Evolutionary conservation across 2,329 filamentous ascomycete genomes (phyloP).

Genomic region (Cladosporium sphaerospermum): DNA sequence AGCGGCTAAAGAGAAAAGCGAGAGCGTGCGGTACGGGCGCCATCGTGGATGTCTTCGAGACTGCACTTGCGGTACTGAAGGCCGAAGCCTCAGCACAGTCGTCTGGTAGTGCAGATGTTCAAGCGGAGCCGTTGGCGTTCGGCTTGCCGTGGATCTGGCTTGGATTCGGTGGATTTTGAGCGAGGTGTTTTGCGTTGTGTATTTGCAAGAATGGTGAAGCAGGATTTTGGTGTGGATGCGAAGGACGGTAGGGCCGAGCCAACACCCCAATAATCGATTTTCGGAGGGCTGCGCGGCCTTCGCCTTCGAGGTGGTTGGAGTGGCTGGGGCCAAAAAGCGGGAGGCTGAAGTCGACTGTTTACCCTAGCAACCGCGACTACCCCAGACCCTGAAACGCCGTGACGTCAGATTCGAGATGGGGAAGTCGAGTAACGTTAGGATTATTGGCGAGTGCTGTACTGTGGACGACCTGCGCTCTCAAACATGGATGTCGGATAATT

Average conservation of each 20-base stretch:
- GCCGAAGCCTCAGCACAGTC: slow-evolving; percentile 25
- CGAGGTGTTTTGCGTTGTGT: neutral
- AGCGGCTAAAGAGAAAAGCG: slow-evolving; percentile 19
- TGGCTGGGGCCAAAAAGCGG: neutral
- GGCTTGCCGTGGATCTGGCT: neutral
- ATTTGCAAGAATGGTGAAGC: neutral
- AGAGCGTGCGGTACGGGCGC: slow-evolving; percentile 22
- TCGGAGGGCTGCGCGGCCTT: neutral
- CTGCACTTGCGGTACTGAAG: slow-evolving; percentile 14
- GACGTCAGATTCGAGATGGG: too few relatives aligned
- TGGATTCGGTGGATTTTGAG: neutral
- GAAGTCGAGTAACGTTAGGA: too few relatives aligned
- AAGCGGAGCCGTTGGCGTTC: neutral
- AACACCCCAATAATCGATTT: neutral
- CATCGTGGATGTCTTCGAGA: slow-evolving; percentile 17
- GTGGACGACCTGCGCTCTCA: too few relatives aligned
- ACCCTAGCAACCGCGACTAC: too few relatives aligned
- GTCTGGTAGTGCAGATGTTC: neutral
- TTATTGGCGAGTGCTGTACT: too few relatives aligned
- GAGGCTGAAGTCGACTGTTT: neutral
- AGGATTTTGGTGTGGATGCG: neutral
- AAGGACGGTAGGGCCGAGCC: neutral
- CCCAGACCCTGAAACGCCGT: too few relatives aligned
- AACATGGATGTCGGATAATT: too few relatives aligned
- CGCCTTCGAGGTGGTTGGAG: neutral